Conservation (phyloP, 805 yeast genomes). For the Pichia membranifaciens region DNA sequence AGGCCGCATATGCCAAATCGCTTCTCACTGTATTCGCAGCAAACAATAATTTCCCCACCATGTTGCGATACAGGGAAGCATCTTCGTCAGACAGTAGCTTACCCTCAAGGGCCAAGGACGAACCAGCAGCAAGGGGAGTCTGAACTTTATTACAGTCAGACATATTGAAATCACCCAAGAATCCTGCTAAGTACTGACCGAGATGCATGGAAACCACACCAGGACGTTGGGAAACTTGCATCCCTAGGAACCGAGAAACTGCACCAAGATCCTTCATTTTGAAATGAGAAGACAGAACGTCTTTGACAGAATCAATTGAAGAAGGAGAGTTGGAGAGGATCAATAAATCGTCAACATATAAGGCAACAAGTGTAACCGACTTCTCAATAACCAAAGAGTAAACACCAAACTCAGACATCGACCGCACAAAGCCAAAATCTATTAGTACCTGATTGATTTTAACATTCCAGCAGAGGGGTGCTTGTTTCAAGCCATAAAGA, state of each 20-base stretch:
- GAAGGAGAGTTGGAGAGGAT: not conserved
- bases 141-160: not conserved
- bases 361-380: not conserved
- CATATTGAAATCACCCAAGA: not conserved
- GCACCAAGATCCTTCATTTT: not conserved
- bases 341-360: slow-evolving; percentile 4
- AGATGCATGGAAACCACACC: not conserved
- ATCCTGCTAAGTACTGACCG: not conserved
- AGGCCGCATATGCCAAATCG: slow-evolving; percentile 1
- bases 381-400: not conserved
- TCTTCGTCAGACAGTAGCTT: not conserved
- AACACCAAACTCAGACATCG: slow-evolving; percentile 1
- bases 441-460: not conserved
- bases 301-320: not conserved
- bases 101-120: not conserved
- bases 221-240: slow-evolving; percentile 1
- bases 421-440: not conserved
- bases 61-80: slow-evolving; percentile 1
- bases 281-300: not conserved
- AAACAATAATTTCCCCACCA: slow-evolving; percentile 3
- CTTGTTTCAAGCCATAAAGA: slow-evolving; percentile 5
- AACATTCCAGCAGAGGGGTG: not conserved
- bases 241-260: slow-evolving; percentile 1
- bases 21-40: slow-evolving; percentile 2
- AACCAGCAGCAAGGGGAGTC: not conserved